Evolutionary conservation across 164 flowering plant species (phyloP).

Genomic region (Paratinospora sagittata): DNA sequence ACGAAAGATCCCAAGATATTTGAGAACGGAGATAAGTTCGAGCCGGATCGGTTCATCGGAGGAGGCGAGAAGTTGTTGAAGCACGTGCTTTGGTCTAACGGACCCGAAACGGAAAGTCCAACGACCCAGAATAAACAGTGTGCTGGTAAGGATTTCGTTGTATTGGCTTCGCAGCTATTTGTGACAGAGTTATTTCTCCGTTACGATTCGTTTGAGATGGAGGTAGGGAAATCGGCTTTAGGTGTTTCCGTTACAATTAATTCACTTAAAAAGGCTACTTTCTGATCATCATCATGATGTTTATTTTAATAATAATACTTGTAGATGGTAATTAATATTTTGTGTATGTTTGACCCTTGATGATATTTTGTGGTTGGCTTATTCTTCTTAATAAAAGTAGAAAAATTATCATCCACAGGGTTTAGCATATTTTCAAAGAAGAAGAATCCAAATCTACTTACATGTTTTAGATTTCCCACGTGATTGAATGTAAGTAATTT

Average conservation of each 20-base stretch:
- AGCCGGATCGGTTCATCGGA: slow-evolving; percentile 64
- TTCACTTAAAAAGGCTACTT: slow-evolving; percentile 52
- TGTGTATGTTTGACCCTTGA: too few relatives aligned
- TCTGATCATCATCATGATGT: too few relatives aligned
- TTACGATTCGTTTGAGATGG: slow-evolving; percentile 67
- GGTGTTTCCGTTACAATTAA: slow-evolving; percentile 47
- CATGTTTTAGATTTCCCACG: too few relatives aligned
- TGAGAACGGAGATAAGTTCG: slow-evolving; percentile 59
- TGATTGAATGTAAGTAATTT: too few relatives aligned
- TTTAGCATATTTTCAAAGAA: too few relatives aligned
- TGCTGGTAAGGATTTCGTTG: slow-evolving; percentile 77
- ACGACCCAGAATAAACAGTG: slow-evolving; percentile 66
- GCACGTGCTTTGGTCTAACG: slow-evolving; percentile 81
- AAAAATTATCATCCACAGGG: too few relatives aligned
- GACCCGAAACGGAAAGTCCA: slow-evolving; percentile 57
- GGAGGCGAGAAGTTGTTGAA: slow-evolving; percentile 56
- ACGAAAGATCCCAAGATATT: slow-evolving; percentile 64
- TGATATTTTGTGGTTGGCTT: too few relatives aligned
- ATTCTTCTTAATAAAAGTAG: too few relatives aligned
- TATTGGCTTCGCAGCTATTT: slow-evolving; percentile 47
- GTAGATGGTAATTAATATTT: too few relatives aligned
- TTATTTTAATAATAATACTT: too few relatives aligned
- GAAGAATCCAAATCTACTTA: too few relatives aligned
- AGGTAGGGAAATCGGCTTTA: slow-evolving; percentile 38
- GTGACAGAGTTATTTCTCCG: slow-evolving; percentile 62